A percentile compares a stretch with the other conserved stretches of the same genome.
These are phyloP conservation scores for Castanopsis chinensis DNA, from an alignment of 306 rosid species.

Conservation along the genomic window DNA sequence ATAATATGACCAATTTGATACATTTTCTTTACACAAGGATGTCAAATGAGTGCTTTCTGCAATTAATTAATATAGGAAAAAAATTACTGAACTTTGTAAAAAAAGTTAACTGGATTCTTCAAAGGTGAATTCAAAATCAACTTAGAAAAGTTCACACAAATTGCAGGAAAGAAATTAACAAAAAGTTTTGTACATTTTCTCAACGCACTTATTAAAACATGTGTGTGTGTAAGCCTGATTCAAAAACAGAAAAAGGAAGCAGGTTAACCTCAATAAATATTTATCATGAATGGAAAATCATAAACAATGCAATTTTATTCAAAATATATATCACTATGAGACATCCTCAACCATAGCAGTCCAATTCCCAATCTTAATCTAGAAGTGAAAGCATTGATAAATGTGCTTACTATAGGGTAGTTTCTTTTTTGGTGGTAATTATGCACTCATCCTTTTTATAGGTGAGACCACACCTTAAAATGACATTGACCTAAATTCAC, in stretches of 20 bases:
- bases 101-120: slow-evolving; percentile 8
- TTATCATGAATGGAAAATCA: slow-evolving; percentile 6
- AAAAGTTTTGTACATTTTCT: slow-evolving; percentile 59
- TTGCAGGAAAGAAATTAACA: neutral
- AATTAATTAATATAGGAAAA: neutral
- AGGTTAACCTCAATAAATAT: slow-evolving; percentile 17
- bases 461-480: no score
- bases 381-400: neutral
- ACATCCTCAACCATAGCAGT: neutral
- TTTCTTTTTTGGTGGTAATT: neutral
- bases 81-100: neutral
- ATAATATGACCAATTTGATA: neutral
- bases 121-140: neutral
- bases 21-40: neutral
- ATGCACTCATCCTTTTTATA: no score
- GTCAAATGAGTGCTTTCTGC: neutral
- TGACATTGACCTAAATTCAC: no score
- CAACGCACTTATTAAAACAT: slow-evolving; percentile 89
- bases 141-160: neutral
- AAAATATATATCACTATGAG: neutral
- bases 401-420: neutral
- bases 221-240: slow-evolving; percentile 92
- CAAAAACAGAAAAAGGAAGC: slow-evolving; percentile 1
- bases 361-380: neutral
- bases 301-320: neutral